Evolutionary conservation across 805 yeast genomes (phyloP), one percentile per base, ranked within the genome.

Genomic region (Candida nitratophila): DNA sequence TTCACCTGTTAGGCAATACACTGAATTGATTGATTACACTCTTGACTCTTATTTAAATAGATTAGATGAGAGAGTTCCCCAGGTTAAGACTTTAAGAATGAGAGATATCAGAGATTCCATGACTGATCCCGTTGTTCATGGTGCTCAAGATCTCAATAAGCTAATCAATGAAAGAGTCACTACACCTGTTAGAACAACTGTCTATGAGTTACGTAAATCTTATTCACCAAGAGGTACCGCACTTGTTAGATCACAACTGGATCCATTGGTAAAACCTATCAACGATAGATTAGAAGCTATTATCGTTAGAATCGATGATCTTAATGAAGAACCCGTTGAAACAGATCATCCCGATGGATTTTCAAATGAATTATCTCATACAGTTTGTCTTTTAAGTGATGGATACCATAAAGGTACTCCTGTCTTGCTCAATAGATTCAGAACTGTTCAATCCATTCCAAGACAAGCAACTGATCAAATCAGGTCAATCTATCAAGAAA

Each of bases 161-260:
- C 47, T 55, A 3, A 58, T 71, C 32, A 61, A 68, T 45, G 53
- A 62, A 36, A 52, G 56, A 20, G 46, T 73, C 2, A 50, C 68
- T n/a, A 56, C 60, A 29, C 86, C 89, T 27, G 61, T 78, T 3
- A 73, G 74, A 49, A 63, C 64, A 48, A 69, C 73, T 20, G 63
- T 77, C 24, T 56, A 66, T 50, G 71, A 68, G 41, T 63, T 73
- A 46, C 79, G 84, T 49, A 68, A 67, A 41, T 64, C 63, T 43
- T 74, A 78, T 55, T 79, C 80, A 54, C 70, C 76, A 8, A 66
- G 77, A 27, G 87, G 87, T 21, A 78, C 77, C 54, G 83, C 86
- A 35, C 57, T 81, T 41, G 50, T 84, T 33, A 70, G 87, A 50
- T 69, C 82, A n/a, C 71, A 75, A 21, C 54, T 81, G 20, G 88